phyloP scores from a whole-genome alignment of 202 grass and related monocot species.

The Bolboschoenoplectus hybrid region DNA sequence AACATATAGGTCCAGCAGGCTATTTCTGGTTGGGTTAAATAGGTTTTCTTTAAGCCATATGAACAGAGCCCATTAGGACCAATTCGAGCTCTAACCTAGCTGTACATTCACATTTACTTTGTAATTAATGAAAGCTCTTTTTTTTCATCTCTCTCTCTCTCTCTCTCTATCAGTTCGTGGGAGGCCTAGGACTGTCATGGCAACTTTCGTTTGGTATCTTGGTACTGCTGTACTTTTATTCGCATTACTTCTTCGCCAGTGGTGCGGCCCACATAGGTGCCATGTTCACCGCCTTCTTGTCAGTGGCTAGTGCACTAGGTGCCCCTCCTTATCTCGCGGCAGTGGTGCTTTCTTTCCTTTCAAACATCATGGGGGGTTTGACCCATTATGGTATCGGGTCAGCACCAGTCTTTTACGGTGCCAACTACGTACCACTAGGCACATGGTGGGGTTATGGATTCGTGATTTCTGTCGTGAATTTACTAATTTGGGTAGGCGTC shows the following conservation, averaged over 20 bases:
- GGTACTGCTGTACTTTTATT: slow-evolving; percentile 95
- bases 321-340: slow-evolving; percentile 81
- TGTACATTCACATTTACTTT: slow-evolving; percentile 26
- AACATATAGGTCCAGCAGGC: background rate
- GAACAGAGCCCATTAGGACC: background rate
- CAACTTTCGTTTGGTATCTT: slow-evolving; percentile 86
- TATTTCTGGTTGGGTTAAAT: background rate
- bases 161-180: slow-evolving; percentile 70
- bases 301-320: slow-evolving; percentile 80
- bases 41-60: background rate
- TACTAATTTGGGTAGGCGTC: slow-evolving; percentile 83
- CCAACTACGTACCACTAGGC: slow-evolving; percentile 76
- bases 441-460: slow-evolving; percentile 98
- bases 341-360: slow-evolving; percentile 87
- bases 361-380: slow-evolving; percentile 92
- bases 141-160: slow-evolving; percentile 11
- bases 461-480: slow-evolving; percentile 77
- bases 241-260: slow-evolving; percentile 97
- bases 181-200: slow-evolving; percentile 90
- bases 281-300: slow-evolving; percentile 97
- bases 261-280: slow-evolving; percentile 96
- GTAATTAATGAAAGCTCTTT: background rate
- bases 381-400: slow-evolving; percentile 95
- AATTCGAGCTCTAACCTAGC: background rate
- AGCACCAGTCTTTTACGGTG: slow-evolving; percentile 88